Evolutionary conservation across 768 basidiomycete genomes (phyloP), one percentile per base, ranked within the genome.

Genomic region (Panellus pusillus): DNA sequence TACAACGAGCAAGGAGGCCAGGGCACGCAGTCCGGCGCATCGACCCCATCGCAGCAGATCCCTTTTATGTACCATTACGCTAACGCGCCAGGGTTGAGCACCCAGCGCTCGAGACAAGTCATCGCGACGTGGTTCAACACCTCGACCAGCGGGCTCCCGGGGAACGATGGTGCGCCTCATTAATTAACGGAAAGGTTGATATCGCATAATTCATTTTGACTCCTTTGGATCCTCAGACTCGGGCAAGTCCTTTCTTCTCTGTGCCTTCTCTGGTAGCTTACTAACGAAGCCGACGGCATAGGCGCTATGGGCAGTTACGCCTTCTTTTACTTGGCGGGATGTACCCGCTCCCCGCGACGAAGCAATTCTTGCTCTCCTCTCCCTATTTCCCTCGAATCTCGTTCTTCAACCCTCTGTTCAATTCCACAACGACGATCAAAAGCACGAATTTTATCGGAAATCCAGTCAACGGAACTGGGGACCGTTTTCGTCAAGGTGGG

Each of bases 31-130:
- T 64, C 65, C 17, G 55, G 48, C 9, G 24, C 55, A 18, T 63
- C 63, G 19, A 69, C 68, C 4, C 64, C 66, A 0, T 84, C 83
- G 3, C 82, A 84, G 58, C 82, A 84, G 58, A 85, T 86, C 60
- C 83, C 83, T 1, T 83, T 77, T 66, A 85, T 85, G 83, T 85
- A 84, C 60, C 83, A 86, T 67, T 86, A 86, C 58, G 83, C 80
- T 2, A 78, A 84, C 63, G 70, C 72, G 2, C 83, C 84, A 0
- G 82, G 82, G 2, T 64, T 79, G 17, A 85, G 82, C 63, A 82
- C 82, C 3, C 79, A 80, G 60, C 68, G 78, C 15, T 77, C 81
- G 28, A 67, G 83, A 24, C 76, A 81, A 61, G 72, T 79, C n/a
- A 79, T 85, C 45, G 74, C 80, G 1, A 64, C 77, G 52, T 78